A percentile compares a stretch with the other conserved stretches of the same genome.
Conservation (phyloP, 169 alveolate genomes). For the Toxoplasma gondii region DNA sequence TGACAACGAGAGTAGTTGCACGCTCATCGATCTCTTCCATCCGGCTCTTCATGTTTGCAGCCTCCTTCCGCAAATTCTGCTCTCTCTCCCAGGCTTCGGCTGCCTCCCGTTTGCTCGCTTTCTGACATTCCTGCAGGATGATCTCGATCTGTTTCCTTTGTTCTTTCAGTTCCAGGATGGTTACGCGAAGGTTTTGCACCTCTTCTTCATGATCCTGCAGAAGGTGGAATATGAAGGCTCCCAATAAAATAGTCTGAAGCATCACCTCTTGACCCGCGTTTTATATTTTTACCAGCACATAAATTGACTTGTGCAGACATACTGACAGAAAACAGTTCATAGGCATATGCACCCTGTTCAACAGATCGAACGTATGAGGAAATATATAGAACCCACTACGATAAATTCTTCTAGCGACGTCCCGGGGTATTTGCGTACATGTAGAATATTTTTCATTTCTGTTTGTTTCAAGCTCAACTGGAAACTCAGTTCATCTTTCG, state of each 20-base stretch:
- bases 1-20: background rate
- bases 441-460: background rate
- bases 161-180: background rate
- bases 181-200: background rate
- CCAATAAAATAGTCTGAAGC: too few species aligned
- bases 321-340: too few species aligned
- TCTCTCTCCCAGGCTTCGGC: slow-evolving; percentile 39
- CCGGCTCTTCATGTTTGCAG: background rate
- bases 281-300: too few species aligned
- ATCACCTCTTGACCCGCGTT: too few species aligned
- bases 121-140: background rate
- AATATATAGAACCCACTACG: too few species aligned
- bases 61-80: background rate
- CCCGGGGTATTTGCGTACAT: too few species aligned
- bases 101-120: background rate
- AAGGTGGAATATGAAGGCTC: too few species aligned
- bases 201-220: background rate
- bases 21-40: background rate
- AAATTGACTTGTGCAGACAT: too few species aligned
- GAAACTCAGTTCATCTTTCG: background rate
- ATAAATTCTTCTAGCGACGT: too few species aligned
- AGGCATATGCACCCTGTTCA: too few species aligned
- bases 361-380: too few species aligned
- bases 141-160: background rate
- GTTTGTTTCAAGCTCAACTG: background rate